Percentiles rank a stretch among this genome's conserved stretches.
phyloP scores from a whole-genome alignment of 1,139 yeast species.

The Yamadazyma diospyri region DNA sequence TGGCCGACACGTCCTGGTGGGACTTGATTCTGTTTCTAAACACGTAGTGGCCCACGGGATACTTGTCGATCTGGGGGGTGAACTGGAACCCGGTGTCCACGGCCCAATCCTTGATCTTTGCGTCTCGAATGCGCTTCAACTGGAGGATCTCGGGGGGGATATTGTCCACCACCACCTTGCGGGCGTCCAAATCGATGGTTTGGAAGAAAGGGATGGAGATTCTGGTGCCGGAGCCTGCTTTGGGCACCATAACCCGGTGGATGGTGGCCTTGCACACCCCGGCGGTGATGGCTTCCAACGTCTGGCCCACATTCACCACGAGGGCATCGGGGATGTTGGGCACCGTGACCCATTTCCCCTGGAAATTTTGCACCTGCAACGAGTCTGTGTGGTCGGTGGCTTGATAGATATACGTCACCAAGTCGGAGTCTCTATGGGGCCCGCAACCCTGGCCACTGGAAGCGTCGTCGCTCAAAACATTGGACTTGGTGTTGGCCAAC shows the following conservation, averaged over 20 bases:
- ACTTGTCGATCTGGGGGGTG: slow-evolving; percentile 38
- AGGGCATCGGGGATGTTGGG: slow-evolving; percentile 41
- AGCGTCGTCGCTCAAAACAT: slow-evolving; percentile 38
- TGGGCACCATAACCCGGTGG: slow-evolving; percentile 58
- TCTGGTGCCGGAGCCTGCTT: slow-evolving; percentile 49
- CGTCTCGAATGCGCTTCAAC: slow-evolving; percentile 35
- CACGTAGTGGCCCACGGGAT: slow-evolving; percentile 57
- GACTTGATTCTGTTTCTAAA: slow-evolving; percentile 61
- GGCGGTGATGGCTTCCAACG: slow-evolving; percentile 49
- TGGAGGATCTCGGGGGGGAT: slow-evolving; percentile 32
- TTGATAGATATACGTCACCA: slow-evolving; percentile 59
- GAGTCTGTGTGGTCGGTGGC: slow-evolving; percentile 48
- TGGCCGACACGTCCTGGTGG: slow-evolving; percentile 63
- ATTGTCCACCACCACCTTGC: slow-evolving; percentile 28
- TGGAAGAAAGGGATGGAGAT: slow-evolving; percentile 54
- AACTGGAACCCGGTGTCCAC: slow-evolving; percentile 52
- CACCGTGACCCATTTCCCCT: slow-evolving; percentile 61
- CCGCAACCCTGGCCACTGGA: slow-evolving; percentile 62
- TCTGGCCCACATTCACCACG: slow-evolving; percentile 55
- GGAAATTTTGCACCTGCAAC: slow-evolving; percentile 59
- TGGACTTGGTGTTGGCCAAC: slow-evolving; percentile 22
- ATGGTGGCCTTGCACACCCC: slow-evolving; percentile 65
- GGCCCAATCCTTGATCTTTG: slow-evolving; percentile 34
- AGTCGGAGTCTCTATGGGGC: slow-evolving; percentile 69
- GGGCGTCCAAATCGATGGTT: slow-evolving; percentile 47